Evolutionary conservation across 768 basidiomycete genomes (phyloP).

Genomic region (Trametes punicea): DNA sequence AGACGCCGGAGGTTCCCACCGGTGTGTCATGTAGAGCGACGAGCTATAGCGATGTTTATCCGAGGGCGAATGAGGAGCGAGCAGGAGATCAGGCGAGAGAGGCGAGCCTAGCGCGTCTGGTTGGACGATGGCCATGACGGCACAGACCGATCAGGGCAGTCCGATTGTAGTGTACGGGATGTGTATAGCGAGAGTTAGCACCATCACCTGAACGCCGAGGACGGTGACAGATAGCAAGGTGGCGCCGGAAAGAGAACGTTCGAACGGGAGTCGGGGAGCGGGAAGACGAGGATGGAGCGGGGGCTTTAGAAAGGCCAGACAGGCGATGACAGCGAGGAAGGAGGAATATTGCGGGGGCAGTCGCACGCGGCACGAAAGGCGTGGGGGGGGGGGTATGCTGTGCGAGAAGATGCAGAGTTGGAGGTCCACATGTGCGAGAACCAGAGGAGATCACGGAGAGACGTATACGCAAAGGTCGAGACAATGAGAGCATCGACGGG

Average conservation of each 20-base stretch:
- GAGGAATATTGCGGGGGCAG: slow-evolving; percentile 4
- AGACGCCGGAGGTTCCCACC: slow-evolving; percentile 14
- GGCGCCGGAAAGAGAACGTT: slow-evolving; percentile 11
- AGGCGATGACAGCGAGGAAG: slow-evolving; percentile 3
- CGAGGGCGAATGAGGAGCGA: slow-evolving; percentile 11
- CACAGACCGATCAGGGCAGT: slow-evolving; percentile 2
- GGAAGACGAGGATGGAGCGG: background rate
- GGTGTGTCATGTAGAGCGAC: background rate
- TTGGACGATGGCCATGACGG: slow-evolving; percentile 3
- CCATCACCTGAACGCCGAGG: background rate
- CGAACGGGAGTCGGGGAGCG: slow-evolving; percentile 1
- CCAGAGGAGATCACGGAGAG: background rate
- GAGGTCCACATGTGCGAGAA: slow-evolving; percentile 12
- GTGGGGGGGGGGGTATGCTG: slow-evolving; percentile 12
- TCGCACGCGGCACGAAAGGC: background rate
- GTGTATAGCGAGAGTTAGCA: background rate
- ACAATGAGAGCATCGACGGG: background rate
- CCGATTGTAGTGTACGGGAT: background rate
- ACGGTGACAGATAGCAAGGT: slow-evolving; percentile 3
- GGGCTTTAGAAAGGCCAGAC: slow-evolving; percentile 5
- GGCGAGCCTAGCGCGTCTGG: background rate
- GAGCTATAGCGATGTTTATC: slow-evolving; percentile 16
- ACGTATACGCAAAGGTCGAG: slow-evolving; percentile 6
- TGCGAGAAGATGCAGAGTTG: slow-evolving; percentile 11
- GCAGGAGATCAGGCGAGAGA: background rate